A percentile compares a stretch with the other conserved stretches of the same genome.
These are phyloP conservation scores for Monosporozyma servazzii DNA, from an alignment of 805 yeast genomes.

Conservation along the genomic window DNA sequence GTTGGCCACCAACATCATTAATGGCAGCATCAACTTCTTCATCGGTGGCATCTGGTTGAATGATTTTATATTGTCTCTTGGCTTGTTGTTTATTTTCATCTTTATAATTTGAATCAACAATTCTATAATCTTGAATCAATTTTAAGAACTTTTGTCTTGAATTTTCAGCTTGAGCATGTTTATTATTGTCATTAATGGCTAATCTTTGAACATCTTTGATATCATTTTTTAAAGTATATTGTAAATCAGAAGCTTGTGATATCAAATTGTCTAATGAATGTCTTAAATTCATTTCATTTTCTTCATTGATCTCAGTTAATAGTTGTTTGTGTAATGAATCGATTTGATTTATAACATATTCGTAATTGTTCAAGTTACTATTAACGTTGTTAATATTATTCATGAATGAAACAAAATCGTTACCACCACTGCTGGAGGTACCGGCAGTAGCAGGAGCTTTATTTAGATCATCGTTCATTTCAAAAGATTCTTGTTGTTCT, in stretches of 20 bases:
- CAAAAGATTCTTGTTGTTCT: slow-evolving; percentile 5
- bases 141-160: slow-evolving; percentile 77
- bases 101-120: slow-evolving; percentile 77
- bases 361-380: slow-evolving; percentile 59
- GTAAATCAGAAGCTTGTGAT: slow-evolving; percentile 71
- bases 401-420: slow-evolving; percentile 57
- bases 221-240: slow-evolving; percentile 61
- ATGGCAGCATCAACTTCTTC: slow-evolving; percentile 79
- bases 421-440: slow-evolving; percentile 6
- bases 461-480: slow-evolving; percentile 3
- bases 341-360: slow-evolving; percentile 57
- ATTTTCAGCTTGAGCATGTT: slow-evolving; percentile 84
- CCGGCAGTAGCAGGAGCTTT: neutral
- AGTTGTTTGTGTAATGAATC: slow-evolving; percentile 63
- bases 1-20: slow-evolving; percentile 77
- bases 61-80: slow-evolving; percentile 84
- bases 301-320: slow-evolving; percentile 63
- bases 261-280: slow-evolving; percentile 69
- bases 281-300: slow-evolving; percentile 58
- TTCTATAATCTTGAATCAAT: slow-evolving; percentile 77
- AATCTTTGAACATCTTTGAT: slow-evolving; percentile 69
- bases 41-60: slow-evolving; percentile 75
- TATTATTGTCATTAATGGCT: slow-evolving; percentile 65
- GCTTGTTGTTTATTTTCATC: slow-evolving; percentile 81
- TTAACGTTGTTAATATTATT: slow-evolving; percentile 59